Evolutionary conservation across 164 flowering plant species (phyloP), one percentile per base, ranked within the genome.

Genomic region (Nymphaea colorata): DNA sequence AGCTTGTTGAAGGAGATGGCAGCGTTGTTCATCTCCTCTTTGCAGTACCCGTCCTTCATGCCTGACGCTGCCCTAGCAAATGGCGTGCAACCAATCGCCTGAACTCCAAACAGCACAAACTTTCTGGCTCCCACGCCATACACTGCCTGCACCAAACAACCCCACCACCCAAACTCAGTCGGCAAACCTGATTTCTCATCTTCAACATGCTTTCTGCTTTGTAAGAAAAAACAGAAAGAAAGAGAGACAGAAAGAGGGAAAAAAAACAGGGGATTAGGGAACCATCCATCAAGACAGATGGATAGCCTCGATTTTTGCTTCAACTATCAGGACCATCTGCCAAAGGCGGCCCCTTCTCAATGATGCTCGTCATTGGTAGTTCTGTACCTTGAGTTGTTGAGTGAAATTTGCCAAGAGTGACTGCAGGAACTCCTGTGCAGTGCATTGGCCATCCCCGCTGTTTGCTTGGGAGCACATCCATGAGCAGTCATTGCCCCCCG

Each of bases 21-120:
- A 4, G 87, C 89, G 15, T 60, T 45, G 73, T 89, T 84, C 36
- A 82, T 8, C 8, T 3, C 63, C 44, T 74, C 70, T 2, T 70
- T 14, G 71, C 89, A 89, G 36, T 25, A 51, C 2, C 69, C 61
- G 18, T 42, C 6, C 0, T 18, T 43, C 42, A 71, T 72, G 16
- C 12, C 14, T 6, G 57, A 11, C 51, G 1, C 78, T 65, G 67
- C 41, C 75, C 71, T 51, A 0, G 57, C 57, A 8, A 71, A 5
- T 0, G 89, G 90, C 44, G 73, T 69, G 74, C 87, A 87, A 18
- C 96, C 96, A 3, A 85, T 15, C 3, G 87, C 85, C 43, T 83
- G 76, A 5, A 87, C 51, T 6, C 80, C 69, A 65, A 87, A 71
- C 59, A 87, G 11, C 65, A 82, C 89, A 57, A 89, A 85, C 67